Evolutionary conservation across 768 basidiomycete genomes (phyloP), one percentile per base, ranked within the genome.

Genomic region (Thelephora aurantiotincta): DNA sequence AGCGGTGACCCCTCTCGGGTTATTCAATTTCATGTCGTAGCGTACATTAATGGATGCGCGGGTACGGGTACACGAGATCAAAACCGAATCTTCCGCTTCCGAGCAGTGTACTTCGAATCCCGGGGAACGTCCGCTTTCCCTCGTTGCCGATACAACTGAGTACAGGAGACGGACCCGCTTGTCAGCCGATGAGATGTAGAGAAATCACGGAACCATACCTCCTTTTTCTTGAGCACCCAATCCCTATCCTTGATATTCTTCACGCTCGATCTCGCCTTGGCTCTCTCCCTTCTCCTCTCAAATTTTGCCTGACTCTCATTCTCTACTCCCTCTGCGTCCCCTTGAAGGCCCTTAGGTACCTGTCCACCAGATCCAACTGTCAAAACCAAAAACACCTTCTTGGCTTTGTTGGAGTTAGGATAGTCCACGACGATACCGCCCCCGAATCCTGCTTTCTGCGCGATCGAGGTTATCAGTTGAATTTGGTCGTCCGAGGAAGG

Each of bases 171-270:
- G 14, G 14, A 41, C 6, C 12, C 16, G 22, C 41, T 11, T 26
- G 38, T 54, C 35, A 55, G 45, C 35, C 38, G 11, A 14, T 35
- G 19, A 44, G 6, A 19, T 52, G 23, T 43, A 11, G 30, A n/a
- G 2, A 44, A 22, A 26, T n/a, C 44, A 47, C 33, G 18, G 49
- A 6, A 6, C 57, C 72, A 48, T 51, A 84, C 91, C 73, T 94
- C 87, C 75, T 99, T 99, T 71, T 99, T 99, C 67, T 80, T 84
- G 57, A 96, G 59, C 51, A 98, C 91, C 92, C 92, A 99, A 52
- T 94, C 88, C 59, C 71, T 80, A 58, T 81, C 80, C 58, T 86
- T 90, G 33, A 80, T 56, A 41, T 55, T 65, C 60, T 84, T 91
- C 20, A 62, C 71, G 53, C 74, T 79, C 43, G 67, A 66, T 53